phyloP scores from a whole-genome alignment of 257 asterid genomes.

The Gynochthodes officinalis region DNA sequence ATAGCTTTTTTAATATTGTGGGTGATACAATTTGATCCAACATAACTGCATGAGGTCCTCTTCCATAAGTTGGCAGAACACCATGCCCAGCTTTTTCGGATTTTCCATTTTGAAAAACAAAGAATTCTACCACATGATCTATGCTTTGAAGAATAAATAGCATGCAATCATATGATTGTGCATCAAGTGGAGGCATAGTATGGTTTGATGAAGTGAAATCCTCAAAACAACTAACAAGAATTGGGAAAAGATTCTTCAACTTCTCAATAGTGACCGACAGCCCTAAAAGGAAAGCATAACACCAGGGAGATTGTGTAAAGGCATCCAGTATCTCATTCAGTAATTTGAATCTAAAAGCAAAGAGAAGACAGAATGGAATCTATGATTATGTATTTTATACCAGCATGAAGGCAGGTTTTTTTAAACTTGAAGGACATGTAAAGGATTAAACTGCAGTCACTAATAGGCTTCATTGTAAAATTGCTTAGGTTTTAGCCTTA shows the following conservation, averaged over 20 bases:
- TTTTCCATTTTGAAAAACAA: constrained; percentile 30
- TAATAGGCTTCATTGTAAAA: background rate
- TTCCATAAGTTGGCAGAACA: constrained; percentile 22
- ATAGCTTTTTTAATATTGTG: constrained; percentile 53
- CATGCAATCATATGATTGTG: constrained; percentile 73
- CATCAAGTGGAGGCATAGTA: constrained; percentile 42
- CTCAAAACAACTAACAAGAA: constrained; percentile 64
- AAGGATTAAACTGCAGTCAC: background rate
- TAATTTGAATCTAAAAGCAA: background rate
- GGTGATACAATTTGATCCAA: constrained; percentile 41
- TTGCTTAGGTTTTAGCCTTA: background rate
- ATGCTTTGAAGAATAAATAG: constrained; percentile 71
- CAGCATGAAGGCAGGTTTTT: background rate
- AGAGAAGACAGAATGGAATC: constrained; percentile 11
- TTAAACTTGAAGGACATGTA: background rate
- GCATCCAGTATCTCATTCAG: background rate
- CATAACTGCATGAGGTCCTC: constrained; percentile 25
- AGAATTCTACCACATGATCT: constrained; percentile 52
- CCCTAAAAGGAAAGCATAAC: constrained; percentile 46
- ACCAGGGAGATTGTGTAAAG: constrained; percentile 11
- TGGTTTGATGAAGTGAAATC: constrained; percentile 55
- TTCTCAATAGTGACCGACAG: constrained; percentile 43
- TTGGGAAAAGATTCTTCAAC: constrained; percentile 64
- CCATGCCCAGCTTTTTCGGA: constrained; percentile 31
- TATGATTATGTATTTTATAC: background rate